Percentiles rank a stretch among this genome's conserved stretches.
These are phyloP conservation scores for Phytophthora syringae DNA, from an alignment of 352 stramenopile genomes.

Conservation along the genomic window DNA sequence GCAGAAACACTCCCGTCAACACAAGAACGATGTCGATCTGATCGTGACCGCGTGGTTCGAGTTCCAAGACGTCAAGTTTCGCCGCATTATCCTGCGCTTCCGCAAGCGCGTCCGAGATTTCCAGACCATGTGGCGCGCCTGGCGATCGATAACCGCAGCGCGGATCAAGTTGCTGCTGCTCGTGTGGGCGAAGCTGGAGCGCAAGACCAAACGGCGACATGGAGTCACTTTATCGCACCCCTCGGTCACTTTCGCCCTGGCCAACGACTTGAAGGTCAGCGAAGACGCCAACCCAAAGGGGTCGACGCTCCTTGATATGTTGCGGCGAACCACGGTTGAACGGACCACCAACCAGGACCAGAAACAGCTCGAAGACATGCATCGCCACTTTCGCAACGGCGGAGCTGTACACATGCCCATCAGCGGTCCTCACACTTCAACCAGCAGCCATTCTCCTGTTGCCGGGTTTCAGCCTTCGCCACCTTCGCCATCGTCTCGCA, in stretches of 20 bases:
- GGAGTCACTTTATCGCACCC: slow-evolving; percentile 26
- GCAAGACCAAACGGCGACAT: slow-evolving; percentile 54
- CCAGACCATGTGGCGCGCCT: slow-evolving; percentile 76
- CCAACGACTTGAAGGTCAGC: slow-evolving; percentile 4
- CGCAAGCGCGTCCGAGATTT: slow-evolving; percentile 78
- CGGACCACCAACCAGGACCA: slow-evolving; percentile 29
- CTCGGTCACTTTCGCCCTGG: slow-evolving; percentile 9
- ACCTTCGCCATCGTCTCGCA: not conserved
- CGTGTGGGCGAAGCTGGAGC: slow-evolving; percentile 71
- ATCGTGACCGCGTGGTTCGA: slow-evolving; percentile 82
- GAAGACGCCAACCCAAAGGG: slow-evolving; percentile 12
- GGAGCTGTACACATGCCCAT: slow-evolving; percentile 54
- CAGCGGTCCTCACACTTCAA: slow-evolving; percentile 1
- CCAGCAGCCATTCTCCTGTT: slow-evolving; percentile 4
- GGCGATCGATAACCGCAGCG: slow-evolving; percentile 74
- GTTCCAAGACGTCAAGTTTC: slow-evolving; percentile 87
- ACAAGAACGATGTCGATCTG: slow-evolving; percentile 38
- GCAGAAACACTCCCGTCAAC: slow-evolving; percentile 28
- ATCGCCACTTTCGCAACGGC: slow-evolving; percentile 70
- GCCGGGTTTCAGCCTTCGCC: slow-evolving; percentile 8
- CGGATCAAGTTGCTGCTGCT: slow-evolving; percentile 75
- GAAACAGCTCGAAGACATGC: slow-evolving; percentile 54
- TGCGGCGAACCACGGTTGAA: slow-evolving; percentile 23
- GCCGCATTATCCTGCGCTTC: slow-evolving; percentile 78
- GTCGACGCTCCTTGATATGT: slow-evolving; percentile 30